Base-by-base conservation (phyloP, 2,329 filamentous ascomycete species). In the Neonectria punicea region DNA sequence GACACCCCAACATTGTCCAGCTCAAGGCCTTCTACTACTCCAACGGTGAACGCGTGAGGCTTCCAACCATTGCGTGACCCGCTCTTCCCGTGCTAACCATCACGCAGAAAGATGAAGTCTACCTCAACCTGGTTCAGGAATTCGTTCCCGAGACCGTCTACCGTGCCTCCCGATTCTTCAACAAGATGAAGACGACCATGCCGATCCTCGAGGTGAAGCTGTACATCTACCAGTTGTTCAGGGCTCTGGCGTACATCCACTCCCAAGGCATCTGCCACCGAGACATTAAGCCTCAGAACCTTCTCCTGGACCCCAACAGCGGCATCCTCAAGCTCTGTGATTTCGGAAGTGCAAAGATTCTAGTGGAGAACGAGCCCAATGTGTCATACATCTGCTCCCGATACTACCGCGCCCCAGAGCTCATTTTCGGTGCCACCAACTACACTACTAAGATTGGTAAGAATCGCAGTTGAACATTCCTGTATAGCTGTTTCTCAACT, bases 181-280 rank as follows among this genome's bases (percentile, higher is more conserved):
- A 97, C 87, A 99, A 99, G 86, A 92, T 98, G 91, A 99, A 98
- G 90, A 97, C 94, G 7, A 98, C 95, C 58, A 99, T 99, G 96
- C 96, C 96, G 16, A 97, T 95, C 75, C 89, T 99, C 74, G 96
- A 99, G 82, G 94, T 98, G 79, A 99, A 99, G 86, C 91, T 99
- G 68, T 99, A 98, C 86, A 99, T 95, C 79, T 99, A 99, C 84
- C 96, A 99, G 85, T 92, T 99, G 60, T 99, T 99, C 89, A 92
- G 96, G 74, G 97, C 96, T 39, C 87, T 99, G 74, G 96, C 96
- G 77, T 99, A 99, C 83, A 99, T 99, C 74, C 96, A 99, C 83
- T 98, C 96, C 10, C 95, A 98, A 84, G 96, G 96, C 76, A 99
- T 99, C 82, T 99, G 96, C 83, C 96, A 99, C 80, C 89, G 96